These are phyloP conservation scores for Colletotrichum destructivum DNA, from an alignment of 2,329 filamentous ascomycete species.

Conservation along the genomic window DNA sequence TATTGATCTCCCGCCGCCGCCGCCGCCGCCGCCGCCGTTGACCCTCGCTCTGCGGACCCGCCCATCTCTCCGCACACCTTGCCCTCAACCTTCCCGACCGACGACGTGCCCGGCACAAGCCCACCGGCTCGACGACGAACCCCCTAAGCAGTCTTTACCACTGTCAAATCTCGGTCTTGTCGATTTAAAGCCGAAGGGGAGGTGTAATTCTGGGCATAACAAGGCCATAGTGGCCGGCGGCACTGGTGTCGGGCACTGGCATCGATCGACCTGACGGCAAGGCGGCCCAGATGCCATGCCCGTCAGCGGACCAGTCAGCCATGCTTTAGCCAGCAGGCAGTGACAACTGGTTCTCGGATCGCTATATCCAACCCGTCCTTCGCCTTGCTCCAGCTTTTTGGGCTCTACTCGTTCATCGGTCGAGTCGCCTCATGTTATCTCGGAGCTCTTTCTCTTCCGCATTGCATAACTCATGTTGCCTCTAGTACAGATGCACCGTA, in stretches of 20 bases:
- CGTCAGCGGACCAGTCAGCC: constrained; percentile 55
- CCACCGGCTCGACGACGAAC: background rate
- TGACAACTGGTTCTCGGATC: constrained; percentile 51
- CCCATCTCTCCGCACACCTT: background rate
- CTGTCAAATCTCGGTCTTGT: background rate
- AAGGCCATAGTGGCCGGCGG: constrained; percentile 36
- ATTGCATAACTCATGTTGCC: constrained; percentile 60
- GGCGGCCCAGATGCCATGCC: constrained; percentile 62
- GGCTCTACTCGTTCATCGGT: background rate
- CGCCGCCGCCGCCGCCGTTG: constrained; percentile 7
- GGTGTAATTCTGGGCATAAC: background rate
- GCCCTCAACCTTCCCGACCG: background rate
- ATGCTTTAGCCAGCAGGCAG: constrained; percentile 61
- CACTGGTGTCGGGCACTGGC: constrained; percentile 42
- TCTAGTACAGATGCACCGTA: constrained; percentile 66
- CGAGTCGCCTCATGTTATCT: constrained; percentile 19
- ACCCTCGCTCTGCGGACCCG: constrained; percentile 11
- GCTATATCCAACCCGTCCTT: constrained; percentile 43
- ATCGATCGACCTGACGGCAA: constrained; percentile 33
- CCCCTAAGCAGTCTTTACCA: background rate
- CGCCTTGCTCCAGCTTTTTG: constrained; percentile 47
- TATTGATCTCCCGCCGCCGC: constrained; percentile 3
- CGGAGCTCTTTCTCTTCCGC: constrained; percentile 17
- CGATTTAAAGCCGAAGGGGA: constrained; percentile 2
- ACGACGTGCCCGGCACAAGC: constrained; percentile 7